Base-by-base conservation (phyloP, 2,329 filamentous ascomycete species). In the Fusarium verticillioides region DNA sequence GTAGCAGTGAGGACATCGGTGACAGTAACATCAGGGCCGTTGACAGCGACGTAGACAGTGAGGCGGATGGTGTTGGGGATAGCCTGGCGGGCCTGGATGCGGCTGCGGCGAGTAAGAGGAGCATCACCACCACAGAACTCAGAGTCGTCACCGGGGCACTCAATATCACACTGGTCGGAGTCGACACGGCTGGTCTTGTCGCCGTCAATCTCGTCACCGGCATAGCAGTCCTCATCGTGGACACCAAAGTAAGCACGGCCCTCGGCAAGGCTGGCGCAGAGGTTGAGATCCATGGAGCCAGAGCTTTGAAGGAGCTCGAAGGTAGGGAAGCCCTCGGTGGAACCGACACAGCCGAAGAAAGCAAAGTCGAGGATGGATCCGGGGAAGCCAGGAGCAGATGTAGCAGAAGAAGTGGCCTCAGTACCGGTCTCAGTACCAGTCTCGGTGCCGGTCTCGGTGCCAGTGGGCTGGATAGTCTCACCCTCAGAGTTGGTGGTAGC, bases 321-420 rank as follows among this genome's bases (percentile, higher is more conserved):
- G n/a, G 64, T 73, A 11, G 76, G 73, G 68, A 78, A 80, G 10
- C 66, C 71, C 0, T 46, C 59, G 4, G 49, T 23, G 5, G 77
- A 79, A 19, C 57, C 50, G 42, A 74, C 69, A 60, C 81, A 82
- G 52, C 79, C 81, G 34, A 73, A 72, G 43, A 78, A 59, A 26
- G 61, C 50, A 64, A 79, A 81, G 62, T 73, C 67, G 9, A 60
- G 63, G 6, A 77, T 44, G 8, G 32, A 19, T 6, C 43, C 28
- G 11, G 80, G 79, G 66, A 77, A 67, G 44, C 68, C 30, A 50
- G 66, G 4, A 47, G 62, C 53, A 9, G 65, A 58, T 10, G 70
- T 72, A 46, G 63, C 65, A 42, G 82, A 76, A 46, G 80, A 66
- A 23, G 72, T 78, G 34, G 81, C 63, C 37, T 72, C 77, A 28